Evolutionary conservation across 176 grass and related monocot species (phyloP), one percentile per base, ranked within the genome.

Genomic region (Oryza meridionalis): DNA sequence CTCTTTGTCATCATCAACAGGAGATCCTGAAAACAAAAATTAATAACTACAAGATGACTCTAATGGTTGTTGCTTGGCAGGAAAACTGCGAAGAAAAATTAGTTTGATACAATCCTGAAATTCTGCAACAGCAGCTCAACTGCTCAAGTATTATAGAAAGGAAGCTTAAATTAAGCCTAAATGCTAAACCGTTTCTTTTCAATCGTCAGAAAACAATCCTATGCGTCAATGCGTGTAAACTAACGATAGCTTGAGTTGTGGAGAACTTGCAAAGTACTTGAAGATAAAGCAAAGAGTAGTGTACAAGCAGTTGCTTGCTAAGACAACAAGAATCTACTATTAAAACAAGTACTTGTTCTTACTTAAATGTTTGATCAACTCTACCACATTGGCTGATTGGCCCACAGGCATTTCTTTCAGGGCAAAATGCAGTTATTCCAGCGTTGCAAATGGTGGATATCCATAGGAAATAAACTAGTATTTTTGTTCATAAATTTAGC

Each of bases 251-350:
- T 71, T 76, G 11, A 27, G 32, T 42, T 82, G 31, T 71, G 42
- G 12, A 14, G 6, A 33, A 55, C 53, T 7, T 35, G 33, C 65
- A 33, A 33, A 32, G 44, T 49, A 64, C 73, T 90, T 82, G 7
- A 12, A 67, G 73, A 19, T 61, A 4, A 79, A 72, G 78, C 73
- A 77, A 72, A 78, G 25, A 26, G 2, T 24, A 11, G 14, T 62
- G 40, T 29, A 44, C 66, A 90, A 6, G 45, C 72, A 72, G 42
- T 85, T 77, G 53, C 66, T 81, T 89, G 65, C 53, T 58, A 72
- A 65, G 51, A 33, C 83, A 85, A 76, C 78, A 81, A 76, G 51
- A 65, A 89, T 67, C 43, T 66, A 31, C 31, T 42, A 22, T 21
- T 81, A 77, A 33, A 82, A 67, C 26, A 22, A 27, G 64, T 83